phyloP scores from a whole-genome alignment of 345 rosid species.

The Arabidopsis arenosa region DNA sequence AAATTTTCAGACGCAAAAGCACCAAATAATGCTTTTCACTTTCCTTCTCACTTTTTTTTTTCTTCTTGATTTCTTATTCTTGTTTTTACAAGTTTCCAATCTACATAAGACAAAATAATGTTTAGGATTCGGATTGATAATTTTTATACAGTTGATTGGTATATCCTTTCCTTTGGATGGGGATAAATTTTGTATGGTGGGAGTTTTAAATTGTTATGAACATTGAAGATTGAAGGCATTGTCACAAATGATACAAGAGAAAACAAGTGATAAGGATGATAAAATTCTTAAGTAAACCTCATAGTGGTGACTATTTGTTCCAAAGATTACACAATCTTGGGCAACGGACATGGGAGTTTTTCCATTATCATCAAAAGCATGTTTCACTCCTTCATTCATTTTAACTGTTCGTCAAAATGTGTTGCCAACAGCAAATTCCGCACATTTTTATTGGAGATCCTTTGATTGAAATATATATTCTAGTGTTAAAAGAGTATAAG shows the following conservation, averaged over 20 bases:
- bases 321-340: too few relatives aligned
- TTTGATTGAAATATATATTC: background rate
- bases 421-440: too few relatives aligned
- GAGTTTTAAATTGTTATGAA: background rate
- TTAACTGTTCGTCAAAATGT: too few relatives aligned
- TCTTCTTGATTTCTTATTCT: background rate
- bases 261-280: background rate
- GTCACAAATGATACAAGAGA: background rate
- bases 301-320: background rate
- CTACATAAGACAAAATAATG: conserved; percentile 6
- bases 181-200: background rate
- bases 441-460: too few relatives aligned
- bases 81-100: background rate
- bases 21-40: conserved; percentile 17
- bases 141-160: background rate
- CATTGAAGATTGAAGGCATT: background rate
- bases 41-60: background rate
- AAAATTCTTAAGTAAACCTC: background rate
- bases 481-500: too few relatives aligned
- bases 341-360: background rate
- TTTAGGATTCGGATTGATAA: conserved; percentile 7
- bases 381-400: background rate
- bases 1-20: conserved; percentile 53
- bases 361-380: background rate
- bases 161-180: background rate